phyloP scores from a whole-genome alignment of 2,329 filamentous ascomycete genomes.

The Pseudogymnoascus sp. region DNA sequence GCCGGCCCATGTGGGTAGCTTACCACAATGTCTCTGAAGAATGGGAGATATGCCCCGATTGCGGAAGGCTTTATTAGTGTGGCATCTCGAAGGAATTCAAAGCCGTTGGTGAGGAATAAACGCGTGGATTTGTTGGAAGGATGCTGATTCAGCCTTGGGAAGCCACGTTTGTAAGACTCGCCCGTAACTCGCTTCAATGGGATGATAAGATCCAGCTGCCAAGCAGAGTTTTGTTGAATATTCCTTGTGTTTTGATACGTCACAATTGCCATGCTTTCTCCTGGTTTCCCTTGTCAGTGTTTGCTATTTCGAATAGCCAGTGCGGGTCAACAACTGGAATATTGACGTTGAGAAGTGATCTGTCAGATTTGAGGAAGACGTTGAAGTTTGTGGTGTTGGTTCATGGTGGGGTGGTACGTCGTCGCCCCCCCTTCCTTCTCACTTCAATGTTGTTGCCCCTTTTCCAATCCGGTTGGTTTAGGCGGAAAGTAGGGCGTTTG shows the following conservation, averaged over 20 bases:
- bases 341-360: neutral
- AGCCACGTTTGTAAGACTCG: neutral
- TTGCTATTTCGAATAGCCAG: neutral
- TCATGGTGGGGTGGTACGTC: neutral
- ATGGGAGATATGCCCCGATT: neutral
- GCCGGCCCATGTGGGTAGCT: slow-evolving; percentile 5
- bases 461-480: neutral
- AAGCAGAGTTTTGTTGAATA: neutral
- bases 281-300: neutral
- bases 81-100: neutral
- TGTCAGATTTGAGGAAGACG: neutral
- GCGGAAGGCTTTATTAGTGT: neutral
- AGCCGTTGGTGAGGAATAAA: neutral
- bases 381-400: neutral
- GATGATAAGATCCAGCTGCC: neutral
- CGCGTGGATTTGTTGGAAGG: neutral
- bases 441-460: neutral
- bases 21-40: neutral
- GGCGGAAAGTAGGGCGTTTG: neutral
- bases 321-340: too few relatives aligned
- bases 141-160: slow-evolving; percentile 1
- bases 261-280: neutral
- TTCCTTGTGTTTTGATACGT: neutral
- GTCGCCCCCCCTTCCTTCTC: neutral
- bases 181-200: neutral